phyloP scores from a whole-genome alignment of 306 rosid genomes.

The Fragaria vesca region DNA sequence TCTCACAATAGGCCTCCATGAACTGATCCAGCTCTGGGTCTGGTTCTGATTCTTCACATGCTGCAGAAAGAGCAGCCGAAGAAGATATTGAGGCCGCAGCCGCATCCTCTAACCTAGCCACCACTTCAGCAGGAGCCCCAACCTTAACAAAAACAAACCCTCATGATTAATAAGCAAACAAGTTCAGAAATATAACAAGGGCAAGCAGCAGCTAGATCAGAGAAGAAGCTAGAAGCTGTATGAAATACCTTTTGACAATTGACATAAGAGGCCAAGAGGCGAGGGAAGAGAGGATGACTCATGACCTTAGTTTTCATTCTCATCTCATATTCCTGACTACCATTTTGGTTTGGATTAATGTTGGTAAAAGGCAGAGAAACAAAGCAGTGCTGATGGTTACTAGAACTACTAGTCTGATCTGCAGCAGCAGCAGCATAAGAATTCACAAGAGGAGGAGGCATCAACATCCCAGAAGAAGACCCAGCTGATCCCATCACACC shows the following conservation, averaged over 20 bases:
- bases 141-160: constrained; percentile 19
- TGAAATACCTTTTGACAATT: constrained; percentile 38
- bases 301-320: constrained; percentile 34
- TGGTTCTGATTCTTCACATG: not conserved
- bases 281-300: constrained; percentile 45
- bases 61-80: not conserved
- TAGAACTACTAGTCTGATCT: constrained; percentile 1
- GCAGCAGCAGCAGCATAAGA: not conserved
- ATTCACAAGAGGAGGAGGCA: constrained; percentile 10
- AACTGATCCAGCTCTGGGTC: constrained; percentile 52
- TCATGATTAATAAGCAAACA: not conserved
- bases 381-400: constrained; percentile 27
- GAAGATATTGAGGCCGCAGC: not conserved
- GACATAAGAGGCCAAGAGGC: constrained; percentile 28
- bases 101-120: constrained; percentile 39
- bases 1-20: constrained; percentile 61
- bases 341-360: constrained; percentile 12
- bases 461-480: constrained; percentile 12
- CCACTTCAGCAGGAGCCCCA: constrained; percentile 47
- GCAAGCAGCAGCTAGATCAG: not conserved
- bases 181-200: not conserved
- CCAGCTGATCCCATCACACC: constrained; percentile 25
- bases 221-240: not conserved
- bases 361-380: constrained; percentile 34
- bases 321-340: not conserved